A percentile compares a stretch with the other conserved stretches of the same genome.
These are phyloP conservation scores for Candida palmyrensis DNA, from an alignment of 805 yeast species.

Conservation along the genomic window DNA sequence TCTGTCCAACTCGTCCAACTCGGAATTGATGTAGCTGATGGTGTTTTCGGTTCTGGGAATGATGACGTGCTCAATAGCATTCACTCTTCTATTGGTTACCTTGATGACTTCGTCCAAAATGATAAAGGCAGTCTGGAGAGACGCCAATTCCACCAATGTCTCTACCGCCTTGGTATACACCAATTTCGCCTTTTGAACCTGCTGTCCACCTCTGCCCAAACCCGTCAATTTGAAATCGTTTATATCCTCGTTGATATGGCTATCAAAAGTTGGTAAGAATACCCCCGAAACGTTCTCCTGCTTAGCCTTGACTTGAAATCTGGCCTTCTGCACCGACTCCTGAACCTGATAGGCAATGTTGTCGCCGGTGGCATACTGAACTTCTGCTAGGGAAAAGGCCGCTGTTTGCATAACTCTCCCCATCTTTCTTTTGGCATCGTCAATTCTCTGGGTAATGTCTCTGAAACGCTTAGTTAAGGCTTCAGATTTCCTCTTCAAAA, in stretches of 20 bases:
- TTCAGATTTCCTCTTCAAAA: constrained; percentile 92
- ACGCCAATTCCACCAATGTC: constrained; percentile 90
- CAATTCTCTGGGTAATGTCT: constrained; percentile 90
- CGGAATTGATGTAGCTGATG: constrained; percentile 85
- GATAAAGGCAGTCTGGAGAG: constrained; percentile 93
- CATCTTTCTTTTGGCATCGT: constrained; percentile 94
- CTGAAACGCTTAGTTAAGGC: constrained; percentile 95
- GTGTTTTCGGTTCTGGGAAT: constrained; percentile 98
- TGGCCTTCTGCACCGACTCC: constrained; percentile 85
- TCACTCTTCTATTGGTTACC: constrained; percentile 96
- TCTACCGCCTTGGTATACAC: constrained; percentile 97
- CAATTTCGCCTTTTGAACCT: constrained; percentile 87
- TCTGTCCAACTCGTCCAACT: constrained; percentile 95
- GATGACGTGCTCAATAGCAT: constrained; percentile 96
- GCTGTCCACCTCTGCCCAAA: constrained; percentile 97
- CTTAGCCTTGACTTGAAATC: constrained; percentile 85
- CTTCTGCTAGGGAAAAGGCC: constrained; percentile 95
- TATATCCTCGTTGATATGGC: constrained; percentile 74
- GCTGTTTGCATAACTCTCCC: constrained; percentile 98
- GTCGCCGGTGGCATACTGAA: constrained; percentile 95
- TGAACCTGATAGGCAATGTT: constrained; percentile 94
- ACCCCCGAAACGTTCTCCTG: constrained; percentile 98
- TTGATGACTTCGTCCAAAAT: constrained; percentile 96
- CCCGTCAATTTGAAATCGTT: constrained; percentile 97
- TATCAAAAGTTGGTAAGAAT: constrained; percentile 85